A percentile compares a stretch with the other conserved stretches of the same genome.
phyloP scores from a whole-genome alignment of 768 basidiomycete genomes.

The Russula sp. region DNA sequence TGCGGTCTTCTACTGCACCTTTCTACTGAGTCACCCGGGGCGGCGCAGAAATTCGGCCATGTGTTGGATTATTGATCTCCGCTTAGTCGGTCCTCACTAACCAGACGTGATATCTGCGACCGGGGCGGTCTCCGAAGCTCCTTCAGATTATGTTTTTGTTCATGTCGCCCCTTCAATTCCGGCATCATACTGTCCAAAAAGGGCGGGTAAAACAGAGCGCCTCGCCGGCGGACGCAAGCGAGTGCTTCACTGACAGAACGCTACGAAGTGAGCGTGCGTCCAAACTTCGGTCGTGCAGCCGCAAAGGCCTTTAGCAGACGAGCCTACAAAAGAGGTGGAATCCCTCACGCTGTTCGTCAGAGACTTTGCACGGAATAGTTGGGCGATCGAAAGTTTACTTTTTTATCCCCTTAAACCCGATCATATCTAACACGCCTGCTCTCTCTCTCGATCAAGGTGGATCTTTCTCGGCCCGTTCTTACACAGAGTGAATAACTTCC shows the following conservation, averaged over 20 bases:
- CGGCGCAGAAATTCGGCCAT: conserved; percentile 18
- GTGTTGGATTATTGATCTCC: conserved; percentile 21
- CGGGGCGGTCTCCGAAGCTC: conserved; percentile 17
- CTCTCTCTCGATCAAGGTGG: background rate
- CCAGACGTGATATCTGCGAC: conserved; percentile 9
- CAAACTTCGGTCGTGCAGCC: background rate
- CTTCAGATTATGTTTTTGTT: conserved; percentile 12
- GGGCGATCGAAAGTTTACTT: conserved; percentile 11
- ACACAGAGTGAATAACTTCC: conserved; percentile 1
- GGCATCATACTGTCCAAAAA: conserved; percentile 12
- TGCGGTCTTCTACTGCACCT: conserved; percentile 14
- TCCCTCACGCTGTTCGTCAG: background rate
- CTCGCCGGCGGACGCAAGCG: conserved; percentile 1
- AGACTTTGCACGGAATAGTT: conserved; percentile 4
- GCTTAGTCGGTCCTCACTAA: conserved; percentile 14
- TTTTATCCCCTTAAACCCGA: conserved; percentile 13
- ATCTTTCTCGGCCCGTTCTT: conserved; percentile 15
- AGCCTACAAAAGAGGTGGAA: background rate
- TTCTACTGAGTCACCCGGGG: conserved; percentile 17
- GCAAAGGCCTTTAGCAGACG: background rate
- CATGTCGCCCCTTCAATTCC: conserved; percentile 14
- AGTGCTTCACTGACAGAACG: background rate
- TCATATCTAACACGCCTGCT: conserved; percentile 4
- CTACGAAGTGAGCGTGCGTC: background rate
- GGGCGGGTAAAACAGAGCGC: conserved; percentile 6